A percentile compares a stretch with the other conserved stretches of the same genome.
These are phyloP conservation scores for Deuterostichococcus epilithicus DNA, from an alignment of 139 green algal genomes.

Conservation along the genomic window DNA sequence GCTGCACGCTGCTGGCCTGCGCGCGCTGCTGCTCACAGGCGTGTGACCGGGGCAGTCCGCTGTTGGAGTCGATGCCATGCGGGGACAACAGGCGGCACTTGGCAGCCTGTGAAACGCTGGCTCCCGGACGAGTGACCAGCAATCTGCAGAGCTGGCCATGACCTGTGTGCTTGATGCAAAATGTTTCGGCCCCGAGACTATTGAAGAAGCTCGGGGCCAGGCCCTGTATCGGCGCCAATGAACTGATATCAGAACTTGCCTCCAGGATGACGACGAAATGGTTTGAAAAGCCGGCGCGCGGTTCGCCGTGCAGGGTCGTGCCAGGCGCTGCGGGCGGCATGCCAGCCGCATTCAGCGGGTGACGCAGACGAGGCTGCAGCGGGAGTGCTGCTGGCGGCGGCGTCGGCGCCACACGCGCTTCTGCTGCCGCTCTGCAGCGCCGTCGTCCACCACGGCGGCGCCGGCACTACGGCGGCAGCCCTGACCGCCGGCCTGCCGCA, in stretches of 20 bases:
- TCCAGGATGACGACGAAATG: too few species aligned
- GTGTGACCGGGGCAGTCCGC: neutral
- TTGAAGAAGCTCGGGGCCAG: too few species aligned
- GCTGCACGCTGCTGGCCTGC: slow-evolving; percentile 5
- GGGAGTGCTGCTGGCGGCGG: slow-evolving; percentile 12
- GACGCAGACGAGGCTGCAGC: neutral
- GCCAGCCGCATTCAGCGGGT: neutral
- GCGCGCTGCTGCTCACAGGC: slow-evolving; percentile 40
- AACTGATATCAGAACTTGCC: too few species aligned
- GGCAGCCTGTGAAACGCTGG: too few species aligned
- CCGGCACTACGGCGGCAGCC: slow-evolving; percentile 40
- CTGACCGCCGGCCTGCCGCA: slow-evolving; percentile 33
- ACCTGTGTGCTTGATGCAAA: too few species aligned
- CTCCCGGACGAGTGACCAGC: too few species aligned
- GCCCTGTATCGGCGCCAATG: too few species aligned
- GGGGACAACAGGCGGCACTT: too few species aligned
- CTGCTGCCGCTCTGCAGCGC: slow-evolving; percentile 40
- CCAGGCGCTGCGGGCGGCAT: neutral
- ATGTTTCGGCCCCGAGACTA: too few species aligned
- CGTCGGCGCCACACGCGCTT: slow-evolving; percentile 35
- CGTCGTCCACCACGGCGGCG: slow-evolving; percentile 56
- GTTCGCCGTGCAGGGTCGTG: neutral
- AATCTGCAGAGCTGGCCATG: too few species aligned
- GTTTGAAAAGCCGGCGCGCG: too few species aligned
- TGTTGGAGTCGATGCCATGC: neutral